Conservation (phyloP, 352 stramenopile species). For the Pythium plurisporium region DNA sequence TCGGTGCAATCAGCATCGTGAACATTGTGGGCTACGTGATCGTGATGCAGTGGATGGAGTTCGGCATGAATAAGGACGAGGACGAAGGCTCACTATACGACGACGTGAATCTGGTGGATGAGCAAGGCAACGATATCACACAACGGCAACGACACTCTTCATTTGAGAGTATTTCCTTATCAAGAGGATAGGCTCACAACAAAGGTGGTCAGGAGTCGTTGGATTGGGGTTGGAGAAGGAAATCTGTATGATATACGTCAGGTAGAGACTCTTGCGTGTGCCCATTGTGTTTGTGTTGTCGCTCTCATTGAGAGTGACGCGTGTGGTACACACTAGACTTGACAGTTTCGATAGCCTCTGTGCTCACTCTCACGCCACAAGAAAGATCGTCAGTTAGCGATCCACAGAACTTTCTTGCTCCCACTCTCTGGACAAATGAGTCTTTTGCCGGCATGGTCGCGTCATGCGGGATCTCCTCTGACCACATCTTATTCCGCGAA, state of each 20-base stretch:
- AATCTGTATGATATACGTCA: constrained; percentile 12
- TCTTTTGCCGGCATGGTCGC: too few relatives aligned
- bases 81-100: constrained; percentile 64
- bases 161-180: constrained; percentile 72
- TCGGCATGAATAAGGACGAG: constrained; percentile 78
- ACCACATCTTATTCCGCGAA: background rate
- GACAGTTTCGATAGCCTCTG: too few relatives aligned
- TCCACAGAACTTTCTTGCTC: too few relatives aligned
- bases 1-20: constrained; percentile 62
- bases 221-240: background rate
- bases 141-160: constrained; percentile 65
- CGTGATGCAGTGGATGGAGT: constrained; percentile 87
- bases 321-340: too few relatives aligned
- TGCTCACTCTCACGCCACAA: too few relatives aligned
- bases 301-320: too few relatives aligned
- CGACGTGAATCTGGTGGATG: constrained; percentile 39
- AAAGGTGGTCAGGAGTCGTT: background rate
- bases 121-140: constrained; percentile 61
- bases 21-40: constrained; percentile 72
- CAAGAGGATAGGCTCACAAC: constrained; percentile 11
- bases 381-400: too few relatives aligned
- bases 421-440: background rate
- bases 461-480: too few relatives aligned
- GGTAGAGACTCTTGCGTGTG: background rate
- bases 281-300: too few relatives aligned